Base-by-base conservation (phyloP, 345 rosid species). In the Syzygium oleosum region DNA sequence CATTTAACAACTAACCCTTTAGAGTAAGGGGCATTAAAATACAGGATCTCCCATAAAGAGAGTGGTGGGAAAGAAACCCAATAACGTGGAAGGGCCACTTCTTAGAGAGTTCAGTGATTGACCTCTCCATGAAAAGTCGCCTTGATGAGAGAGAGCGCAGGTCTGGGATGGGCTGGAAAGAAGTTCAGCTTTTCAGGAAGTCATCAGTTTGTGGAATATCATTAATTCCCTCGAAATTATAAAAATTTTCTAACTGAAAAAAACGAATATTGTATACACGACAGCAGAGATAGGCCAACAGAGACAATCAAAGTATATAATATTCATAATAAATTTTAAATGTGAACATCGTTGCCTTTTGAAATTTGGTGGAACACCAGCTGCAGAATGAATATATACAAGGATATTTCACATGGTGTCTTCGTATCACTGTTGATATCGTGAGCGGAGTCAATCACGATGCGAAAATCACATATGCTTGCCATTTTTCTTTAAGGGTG, bases 101-200 rank as follows among this genome's bases (percentile, higher is more conserved):
- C 80, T 34, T 68, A 46, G 80, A 68, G 80, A 34, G 80, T 68
- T 68, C 25, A 68, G 79, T 73, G 91, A 91, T 88, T 91, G 91
- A 90, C 90, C 90, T 52, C 25, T 90, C 89, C 86, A 87, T 84
- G 89, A 90, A 89, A 91, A 88, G 89, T 80, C 29, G 23, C 68
- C 86, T 86, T 68, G 84, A 84, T 56, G 9, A 53, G 78, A 61
- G 51, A 86, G 51, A 84, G 89, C 52, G 85, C 92, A 91, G 88
- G 90, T 90, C 91, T 90, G 31, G 87, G 92, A 91, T 93, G 93
- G 94, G 93, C 92, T 93, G 94, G 92, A 92, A 92, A 92, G 91
- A 87, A 77, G 51, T 61, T 91, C 93, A 93, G 94, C 95, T 90
- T 92, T 93, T 92, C 93, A 90, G 93, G 88, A 85, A 85, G 85